These are phyloP conservation scores for Calendula officinalis DNA, from an alignment of 129 eudicot genomes.

Conservation along the genomic window DNA sequence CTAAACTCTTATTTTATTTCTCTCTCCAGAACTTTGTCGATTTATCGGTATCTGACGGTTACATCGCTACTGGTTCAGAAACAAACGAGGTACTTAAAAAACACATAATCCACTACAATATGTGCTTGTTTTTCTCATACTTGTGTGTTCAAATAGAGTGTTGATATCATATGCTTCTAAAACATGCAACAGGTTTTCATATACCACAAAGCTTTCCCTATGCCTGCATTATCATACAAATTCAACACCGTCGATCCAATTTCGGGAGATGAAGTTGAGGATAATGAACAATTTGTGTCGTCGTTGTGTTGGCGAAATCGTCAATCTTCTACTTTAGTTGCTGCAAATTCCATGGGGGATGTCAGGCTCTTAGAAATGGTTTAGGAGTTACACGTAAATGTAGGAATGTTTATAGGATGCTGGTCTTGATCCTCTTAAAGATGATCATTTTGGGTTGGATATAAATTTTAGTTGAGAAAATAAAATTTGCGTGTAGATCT, in stretches of 20 bases:
- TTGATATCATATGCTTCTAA: constrained; percentile 13
- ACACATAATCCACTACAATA: not conserved
- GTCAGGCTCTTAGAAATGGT: constrained; percentile 84
- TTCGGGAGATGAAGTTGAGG: constrained; percentile 72
- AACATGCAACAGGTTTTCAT: constrained; percentile 52
- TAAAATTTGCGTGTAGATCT: constrained; percentile 1
- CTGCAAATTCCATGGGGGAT: constrained; percentile 92
- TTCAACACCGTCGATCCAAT: constrained; percentile 63
- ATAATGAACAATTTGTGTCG: constrained; percentile 71
- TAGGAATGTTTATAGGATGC: constrained; percentile 20
- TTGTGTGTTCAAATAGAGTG: not conserved
- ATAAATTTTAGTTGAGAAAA: constrained; percentile 1
- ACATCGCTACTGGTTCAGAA: constrained; percentile 93
- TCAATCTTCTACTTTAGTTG: constrained; percentile 78
- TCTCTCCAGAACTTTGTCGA: constrained; percentile 80
- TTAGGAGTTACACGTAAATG: constrained; percentile 32
- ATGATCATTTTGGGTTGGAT: constrained; percentile 5
- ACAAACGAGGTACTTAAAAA: constrained; percentile 75
- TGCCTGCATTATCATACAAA: constrained; percentile 74
- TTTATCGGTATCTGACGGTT: constrained; percentile 84
- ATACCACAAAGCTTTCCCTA: constrained; percentile 85
- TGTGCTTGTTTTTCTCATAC: not conserved
- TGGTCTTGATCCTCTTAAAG: constrained; percentile 11
- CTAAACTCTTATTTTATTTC: constrained; percentile 1
- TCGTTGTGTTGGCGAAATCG: constrained; percentile 86